Percentiles rank a stretch among this genome's conserved stretches.
Conservation (phyloP, 2,329 filamentous ascomycete genomes). For the Xylaria digitata region DNA sequence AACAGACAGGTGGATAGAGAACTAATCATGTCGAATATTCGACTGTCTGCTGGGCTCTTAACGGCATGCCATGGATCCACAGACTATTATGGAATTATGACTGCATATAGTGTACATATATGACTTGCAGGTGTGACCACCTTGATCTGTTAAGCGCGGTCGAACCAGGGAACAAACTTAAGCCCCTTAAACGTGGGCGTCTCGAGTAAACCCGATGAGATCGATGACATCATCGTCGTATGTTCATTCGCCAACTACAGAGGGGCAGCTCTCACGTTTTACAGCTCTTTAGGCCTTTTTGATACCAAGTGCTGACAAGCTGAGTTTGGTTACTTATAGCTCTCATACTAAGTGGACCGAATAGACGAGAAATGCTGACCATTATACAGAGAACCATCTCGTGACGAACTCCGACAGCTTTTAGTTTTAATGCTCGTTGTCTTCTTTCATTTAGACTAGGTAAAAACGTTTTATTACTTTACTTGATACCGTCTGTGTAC, state of each 20-base stretch:
- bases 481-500: neutral
- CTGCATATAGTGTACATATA: conserved; percentile 26
- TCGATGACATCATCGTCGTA: conserved; percentile 32
- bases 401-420: neutral
- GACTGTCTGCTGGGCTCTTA: neutral
- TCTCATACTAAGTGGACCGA: conserved; percentile 2
- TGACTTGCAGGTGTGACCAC: conserved; percentile 31
- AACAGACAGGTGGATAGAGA: neutral
- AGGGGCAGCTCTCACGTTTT: neutral
- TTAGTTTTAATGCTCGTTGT: neutral
- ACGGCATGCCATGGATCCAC: conserved; percentile 1
- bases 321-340: conserved; percentile 14
- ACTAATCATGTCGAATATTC: conserved; percentile 4
- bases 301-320: conserved; percentile 11
- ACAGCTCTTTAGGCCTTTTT: neutral
- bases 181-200: conserved; percentile 32
- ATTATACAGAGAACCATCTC: neutral
- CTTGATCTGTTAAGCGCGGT: conserved; percentile 17
- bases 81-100: conserved; percentile 1
- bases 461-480: neutral
- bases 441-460: neutral
- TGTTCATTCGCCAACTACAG: conserved; percentile 17
- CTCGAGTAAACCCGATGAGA: conserved; percentile 17
- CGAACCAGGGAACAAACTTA: conserved; percentile 20
- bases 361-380: neutral